These are phyloP conservation scores for Trichocladium uniseriatum DNA, from an alignment of 495 filamentous ascomycete species.

Conservation along the genomic window DNA sequence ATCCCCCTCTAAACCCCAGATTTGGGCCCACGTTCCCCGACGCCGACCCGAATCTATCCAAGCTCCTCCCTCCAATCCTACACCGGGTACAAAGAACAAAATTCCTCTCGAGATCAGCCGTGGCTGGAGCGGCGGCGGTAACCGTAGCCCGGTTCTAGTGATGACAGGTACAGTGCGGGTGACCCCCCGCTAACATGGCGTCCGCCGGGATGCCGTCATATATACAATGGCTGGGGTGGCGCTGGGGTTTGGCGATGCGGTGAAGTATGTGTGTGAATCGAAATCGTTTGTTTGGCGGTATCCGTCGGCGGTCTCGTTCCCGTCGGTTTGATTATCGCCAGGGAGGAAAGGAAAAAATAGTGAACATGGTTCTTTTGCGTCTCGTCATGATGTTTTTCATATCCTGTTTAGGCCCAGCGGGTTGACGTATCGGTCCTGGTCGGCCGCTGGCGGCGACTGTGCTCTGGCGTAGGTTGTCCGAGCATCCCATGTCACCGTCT, in stretches of 20 bases:
- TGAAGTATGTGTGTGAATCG: too few species aligned
- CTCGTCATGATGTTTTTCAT: conserved; percentile 23
- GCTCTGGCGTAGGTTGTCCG: conserved; percentile 27
- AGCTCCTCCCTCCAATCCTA: neutral
- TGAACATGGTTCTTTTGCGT: neutral
- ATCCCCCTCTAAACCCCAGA: too few species aligned
- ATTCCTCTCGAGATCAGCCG: neutral
- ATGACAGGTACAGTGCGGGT: too few species aligned
- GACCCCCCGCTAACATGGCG: too few species aligned
- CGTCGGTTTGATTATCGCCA: neutral
- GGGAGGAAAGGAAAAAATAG: neutral
- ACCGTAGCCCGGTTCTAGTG: too few species aligned
- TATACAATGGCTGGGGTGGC: too few species aligned
- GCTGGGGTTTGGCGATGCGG: too few species aligned
- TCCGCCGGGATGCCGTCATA: too few species aligned
- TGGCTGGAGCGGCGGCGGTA: neutral
- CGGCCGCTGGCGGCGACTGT: conserved; percentile 3
- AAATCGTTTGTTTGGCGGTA: too few species aligned
- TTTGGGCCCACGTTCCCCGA: neutral
- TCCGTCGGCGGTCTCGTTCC: neutral
- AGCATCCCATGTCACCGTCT: conserved; percentile 32
- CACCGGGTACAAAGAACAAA: neutral
- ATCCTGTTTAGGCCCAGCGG: conserved; percentile 41
- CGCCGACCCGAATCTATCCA: neutral
- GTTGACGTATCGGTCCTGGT: conserved; percentile 31